These are phyloP conservation scores for Chaetomiaceae sp. DNA, from an alignment of 2,329 filamentous ascomycete genomes.

Conservation along the genomic window DNA sequence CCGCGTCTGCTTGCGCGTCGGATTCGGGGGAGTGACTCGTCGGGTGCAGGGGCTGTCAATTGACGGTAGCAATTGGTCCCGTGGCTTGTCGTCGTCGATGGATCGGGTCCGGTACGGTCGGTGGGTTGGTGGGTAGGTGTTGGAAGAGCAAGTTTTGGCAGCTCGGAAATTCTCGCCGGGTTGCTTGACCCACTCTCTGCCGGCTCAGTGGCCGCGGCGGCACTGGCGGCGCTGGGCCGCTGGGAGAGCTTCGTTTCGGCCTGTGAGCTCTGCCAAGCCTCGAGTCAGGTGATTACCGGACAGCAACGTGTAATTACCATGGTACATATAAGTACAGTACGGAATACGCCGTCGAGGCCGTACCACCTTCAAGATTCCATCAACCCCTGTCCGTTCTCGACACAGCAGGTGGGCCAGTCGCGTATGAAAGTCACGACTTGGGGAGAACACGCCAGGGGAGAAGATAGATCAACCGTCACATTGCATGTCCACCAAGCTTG, in stretches of 20 bases:
- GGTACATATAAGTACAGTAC: conserved; percentile 1
- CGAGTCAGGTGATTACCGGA: conserved; percentile 13
- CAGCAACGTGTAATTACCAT: conserved; percentile 8
- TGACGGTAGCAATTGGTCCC: conserved; percentile 25
- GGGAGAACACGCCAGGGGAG: too few relatives aligned
- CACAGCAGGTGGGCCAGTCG: too few relatives aligned
- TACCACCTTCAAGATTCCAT: too few relatives aligned
- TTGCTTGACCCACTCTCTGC: conserved; percentile 15
- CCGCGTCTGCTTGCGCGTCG: conserved; percentile 13
- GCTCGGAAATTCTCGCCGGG: conserved; percentile 38
- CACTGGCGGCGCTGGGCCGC: too few relatives aligned
- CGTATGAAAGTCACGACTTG: too few relatives aligned
- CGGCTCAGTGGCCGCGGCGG: conserved; percentile 1
- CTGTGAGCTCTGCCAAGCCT: conserved; percentile 5
- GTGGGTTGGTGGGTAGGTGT: conserved; percentile 19
- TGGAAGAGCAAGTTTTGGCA: conserved; percentile 26
- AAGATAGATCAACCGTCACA: too few relatives aligned
- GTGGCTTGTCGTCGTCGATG: conserved; percentile 25
- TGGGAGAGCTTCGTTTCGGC: neutral
- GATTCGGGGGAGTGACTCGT: conserved; percentile 13
- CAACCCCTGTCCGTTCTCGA: too few relatives aligned
- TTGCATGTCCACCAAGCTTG: too few relatives aligned
- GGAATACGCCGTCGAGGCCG: too few relatives aligned
- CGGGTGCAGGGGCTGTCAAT: conserved; percentile 21
- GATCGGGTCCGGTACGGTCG: conserved; percentile 19